These are phyloP conservation scores for Phytophthora foliorum DNA, from an alignment of 352 stramenopile genomes.

Conservation along the genomic window DNA sequence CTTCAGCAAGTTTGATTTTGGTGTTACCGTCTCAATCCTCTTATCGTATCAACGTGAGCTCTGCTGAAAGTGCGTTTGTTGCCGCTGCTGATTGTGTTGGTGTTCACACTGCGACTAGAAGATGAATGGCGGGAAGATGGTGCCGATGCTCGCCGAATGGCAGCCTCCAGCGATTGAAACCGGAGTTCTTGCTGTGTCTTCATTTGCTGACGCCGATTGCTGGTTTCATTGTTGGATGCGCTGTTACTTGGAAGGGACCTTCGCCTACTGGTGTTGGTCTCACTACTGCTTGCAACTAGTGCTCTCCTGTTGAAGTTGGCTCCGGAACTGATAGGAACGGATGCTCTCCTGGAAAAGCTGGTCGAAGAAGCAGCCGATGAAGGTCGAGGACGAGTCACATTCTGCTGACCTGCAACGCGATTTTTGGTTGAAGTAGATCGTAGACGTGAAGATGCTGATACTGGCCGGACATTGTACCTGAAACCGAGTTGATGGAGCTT, in stretches of 20 bases:
- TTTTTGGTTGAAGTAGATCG: constrained; percentile 9
- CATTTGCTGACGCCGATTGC: constrained; percentile 15
- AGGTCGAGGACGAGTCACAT: constrained; percentile 4
- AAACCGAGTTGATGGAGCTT: constrained; percentile 37
- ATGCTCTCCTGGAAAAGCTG: neutral
- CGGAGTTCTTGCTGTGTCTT: constrained; percentile 52
- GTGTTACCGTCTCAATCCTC: constrained; percentile 35
- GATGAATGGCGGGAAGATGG: neutral
- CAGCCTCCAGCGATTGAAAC: constrained; percentile 49
- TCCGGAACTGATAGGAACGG: neutral
- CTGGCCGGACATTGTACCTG: constrained; percentile 30
- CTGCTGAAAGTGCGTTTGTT: constrained; percentile 22
- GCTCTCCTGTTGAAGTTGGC: constrained; percentile 7
- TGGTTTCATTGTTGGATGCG: neutral
- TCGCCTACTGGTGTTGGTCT: constrained; percentile 2
- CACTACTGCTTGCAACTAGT: constrained; percentile 6
- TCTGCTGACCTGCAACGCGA: neutral
- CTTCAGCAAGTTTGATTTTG: neutral
- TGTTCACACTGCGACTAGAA: neutral
- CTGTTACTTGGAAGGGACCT: constrained; percentile 8
- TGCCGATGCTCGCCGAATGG: constrained; percentile 32
- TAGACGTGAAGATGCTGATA: neutral
- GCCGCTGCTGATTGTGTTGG: neutral
- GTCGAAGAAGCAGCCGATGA: neutral
- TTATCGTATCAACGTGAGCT: constrained; percentile 44